Evolutionary conservation across 192 early-diverging fungal genomes (phyloP), one percentile per base, ranked within the genome.

Genomic region (Pilaira anomala): DNA sequence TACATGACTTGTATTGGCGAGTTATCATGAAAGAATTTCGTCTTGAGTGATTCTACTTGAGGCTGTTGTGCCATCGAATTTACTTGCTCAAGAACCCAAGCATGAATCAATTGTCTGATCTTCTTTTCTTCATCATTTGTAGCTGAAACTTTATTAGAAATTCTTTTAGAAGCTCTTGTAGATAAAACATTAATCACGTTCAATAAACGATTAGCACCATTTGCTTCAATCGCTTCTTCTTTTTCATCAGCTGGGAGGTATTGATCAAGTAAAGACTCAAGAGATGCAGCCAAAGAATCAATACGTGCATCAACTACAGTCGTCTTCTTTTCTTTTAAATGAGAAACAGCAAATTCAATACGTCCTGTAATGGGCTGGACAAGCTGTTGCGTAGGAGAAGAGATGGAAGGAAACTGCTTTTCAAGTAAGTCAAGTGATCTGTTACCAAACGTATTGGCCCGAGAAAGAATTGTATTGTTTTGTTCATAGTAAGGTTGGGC

Each of bases 401-500:
- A 51, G 1, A 67, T 24, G 18, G 60, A 44, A 3, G 66, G 66
- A 18, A 67, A 59, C 3, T 30, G 58, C n/a, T 40, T 60, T 25
- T 60, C 56, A 26, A 67, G 45, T 30, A 48, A 41, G 45, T 67
- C 66, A 24, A 67, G 41, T 25, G 58, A 60, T 2, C 41, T 39
- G 21, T 60, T 60, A 29, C 66, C 66, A 44, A 67, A 33, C 7
- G 48, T 11, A 52, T 67, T 67, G 3, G 60, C 66, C n/a, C 39
- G 66, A 28, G 56, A 49, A 14, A 59, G 25, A 8, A 67, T 33
- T 0, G 16, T 46, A 18, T 14, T 18, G 18, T 46, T 14, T 36
- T 9, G 36, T 16, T 53, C 29, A 33, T 30, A 46, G 54, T 36
- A 57, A 18, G 24, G 18, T 9, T 19, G 28, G 24, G 24, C 41